Evolutionary conservation across 2,329 filamentous ascomycete genomes (phyloP).

Genomic region (Dactylellina cionopaga): DNA sequence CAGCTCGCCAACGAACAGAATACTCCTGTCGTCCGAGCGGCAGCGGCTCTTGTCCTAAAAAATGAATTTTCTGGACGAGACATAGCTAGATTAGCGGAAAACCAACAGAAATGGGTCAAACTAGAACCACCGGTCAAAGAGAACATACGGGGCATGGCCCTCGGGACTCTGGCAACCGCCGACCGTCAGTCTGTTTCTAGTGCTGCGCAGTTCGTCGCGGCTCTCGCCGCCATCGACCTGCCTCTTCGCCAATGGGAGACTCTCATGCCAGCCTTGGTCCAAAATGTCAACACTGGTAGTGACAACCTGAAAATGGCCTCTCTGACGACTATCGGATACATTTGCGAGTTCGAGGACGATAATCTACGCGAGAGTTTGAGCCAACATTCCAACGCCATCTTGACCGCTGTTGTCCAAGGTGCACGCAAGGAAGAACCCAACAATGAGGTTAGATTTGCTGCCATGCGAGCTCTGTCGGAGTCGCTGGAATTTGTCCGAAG

Average conservation of each 20-base stretch:
- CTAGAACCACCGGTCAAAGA: constrained; percentile 90
- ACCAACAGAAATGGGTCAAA: constrained; percentile 92
- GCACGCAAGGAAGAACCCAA: constrained; percentile 96
- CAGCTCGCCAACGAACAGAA: constrained; percentile 92
- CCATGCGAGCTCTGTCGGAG: constrained; percentile 92
- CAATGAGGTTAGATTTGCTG: constrained; percentile 86
- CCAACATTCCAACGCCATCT: constrained; percentile 93
- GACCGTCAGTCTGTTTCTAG: constrained; percentile 86
- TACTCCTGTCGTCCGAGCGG: constrained; percentile 84
- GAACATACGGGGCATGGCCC: constrained; percentile 67
- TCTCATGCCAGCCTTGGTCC: constrained; percentile 86
- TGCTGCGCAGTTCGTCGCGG: constrained; percentile 92
- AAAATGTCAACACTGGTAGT: constrained; percentile 87
- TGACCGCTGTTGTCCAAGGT: constrained; percentile 96
- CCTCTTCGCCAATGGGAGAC: constrained; percentile 93
- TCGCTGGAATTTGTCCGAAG: constrained; percentile 96
- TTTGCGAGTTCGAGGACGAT: constrained; percentile 92
- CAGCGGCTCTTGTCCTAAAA: constrained; percentile 95
- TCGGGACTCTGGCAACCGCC: constrained; percentile 82
- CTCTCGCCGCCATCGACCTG: constrained; percentile 93
- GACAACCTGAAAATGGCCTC: constrained; percentile 94
- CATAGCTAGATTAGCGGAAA: constrained; percentile 82
- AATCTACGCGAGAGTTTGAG: constrained; percentile 84
- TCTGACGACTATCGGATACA: constrained; percentile 94
- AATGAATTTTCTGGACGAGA: constrained; percentile 98